Evolutionary conservation across 495 filamentous ascomycete genomes (phyloP).

Genomic region (Penicillium bialowiezense): DNA sequence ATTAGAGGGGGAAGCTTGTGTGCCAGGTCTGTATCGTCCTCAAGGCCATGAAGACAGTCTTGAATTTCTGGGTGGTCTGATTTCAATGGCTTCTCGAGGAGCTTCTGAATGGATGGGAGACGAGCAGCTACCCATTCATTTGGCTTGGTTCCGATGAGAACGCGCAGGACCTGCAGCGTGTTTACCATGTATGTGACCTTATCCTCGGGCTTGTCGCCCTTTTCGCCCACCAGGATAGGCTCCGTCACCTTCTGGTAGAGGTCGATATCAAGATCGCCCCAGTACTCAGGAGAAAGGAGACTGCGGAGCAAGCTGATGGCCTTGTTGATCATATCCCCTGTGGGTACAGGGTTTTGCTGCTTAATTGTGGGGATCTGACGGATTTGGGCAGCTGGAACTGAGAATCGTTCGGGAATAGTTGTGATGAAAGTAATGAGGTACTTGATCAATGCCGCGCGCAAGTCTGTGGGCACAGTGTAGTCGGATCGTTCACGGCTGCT

Average conservation of each 20-base stretch:
- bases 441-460: conserved; percentile 76
- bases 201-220: conserved; percentile 60
- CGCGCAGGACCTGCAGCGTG: conserved; percentile 82
- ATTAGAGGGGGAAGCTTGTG: conserved; percentile 59
- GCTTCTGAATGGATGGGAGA: conserved; percentile 72
- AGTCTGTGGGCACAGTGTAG: conserved; percentile 62
- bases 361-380: conserved; percentile 51
- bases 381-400: conserved; percentile 63
- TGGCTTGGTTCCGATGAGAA: conserved; percentile 78
- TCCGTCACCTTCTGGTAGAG: conserved; percentile 88
- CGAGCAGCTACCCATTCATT: conserved; percentile 87
- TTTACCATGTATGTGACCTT: conserved; percentile 84
- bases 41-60: conserved; percentile 75
- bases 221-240: conserved; percentile 69
- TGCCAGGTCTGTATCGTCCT: conserved; percentile 62
- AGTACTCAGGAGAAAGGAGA: conserved; percentile 82
- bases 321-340: conserved; percentile 79
- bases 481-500: conserved; percentile 57
- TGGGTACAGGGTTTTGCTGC: conserved; percentile 46
- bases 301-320: conserved; percentile 78
- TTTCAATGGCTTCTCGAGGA: conserved; percentile 85
- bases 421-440: conserved; percentile 95
- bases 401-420: conserved; percentile 78
- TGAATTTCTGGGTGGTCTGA: conserved; percentile 88
- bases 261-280: conserved; percentile 90